Base-by-base conservation (phyloP, 441 rosid genomes). In the Bruguiera hainesii region DNA sequence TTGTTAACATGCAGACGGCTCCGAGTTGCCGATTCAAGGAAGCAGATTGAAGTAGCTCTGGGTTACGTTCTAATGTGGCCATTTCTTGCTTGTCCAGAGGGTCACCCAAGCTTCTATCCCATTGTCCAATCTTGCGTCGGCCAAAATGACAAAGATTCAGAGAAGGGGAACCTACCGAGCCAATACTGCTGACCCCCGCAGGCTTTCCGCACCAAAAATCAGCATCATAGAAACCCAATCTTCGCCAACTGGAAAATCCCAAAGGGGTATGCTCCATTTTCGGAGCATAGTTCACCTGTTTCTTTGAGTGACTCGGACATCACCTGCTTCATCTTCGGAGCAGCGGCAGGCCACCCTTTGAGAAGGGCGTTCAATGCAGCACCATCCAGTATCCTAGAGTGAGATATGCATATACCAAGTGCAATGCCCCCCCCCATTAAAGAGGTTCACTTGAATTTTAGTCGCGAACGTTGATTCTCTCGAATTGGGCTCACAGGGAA, bases 371-470 rank as follows among this genome's bases (percentile, higher is more conserved):
- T 65, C 6, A 84, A 28, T 3, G 85, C 84, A 2, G 75, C 78
- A 9, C 87, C 90, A 20, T 88, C 92, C 11, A 86, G 56, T 63
- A 86, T 61, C 66, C 59, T 81, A 23, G 23, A 23, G 71, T 90
- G 92, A 21, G 86, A 70, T 33, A 84, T 74, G 71, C 89, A 81
- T 2, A 80, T 11, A 4, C 85, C 87, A 10, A 88, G 52, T 2
- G 81, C 83, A 16, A 86, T 71, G 3, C 90, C 82, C 0, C 87
- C 87, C 85, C 3, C 87, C 85, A 5, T 70, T 6, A n/a, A 88
- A 84, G 2, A 78, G 70, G 31, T 78, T 88, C 0, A 73, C 86
- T 56, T 83, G 82, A 67, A 85, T 46, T 15, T 76, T 83, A 0
- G 79, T 56, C 13, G 74, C 66, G 4, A 18, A 61, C 18, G 55